Percentiles rank a stretch among this genome's conserved stretches.
These are phyloP conservation scores for Macrocystidia cucumis DNA, from an alignment of 1,284 basidiomycete species.

Conservation along the genomic window DNA sequence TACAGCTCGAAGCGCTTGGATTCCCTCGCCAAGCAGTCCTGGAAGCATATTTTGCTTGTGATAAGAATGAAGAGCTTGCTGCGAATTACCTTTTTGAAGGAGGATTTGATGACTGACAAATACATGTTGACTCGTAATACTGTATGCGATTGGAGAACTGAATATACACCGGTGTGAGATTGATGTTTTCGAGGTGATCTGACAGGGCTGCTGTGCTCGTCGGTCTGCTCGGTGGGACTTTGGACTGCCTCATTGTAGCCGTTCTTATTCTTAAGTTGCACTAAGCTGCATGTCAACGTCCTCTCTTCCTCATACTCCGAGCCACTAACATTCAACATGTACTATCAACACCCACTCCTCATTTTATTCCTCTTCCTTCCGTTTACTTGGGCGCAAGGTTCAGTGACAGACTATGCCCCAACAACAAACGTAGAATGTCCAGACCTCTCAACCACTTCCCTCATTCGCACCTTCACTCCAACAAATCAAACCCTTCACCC, in stretches of 20 bases:
- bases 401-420: constrained; percentile 45
- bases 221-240: too few species aligned
- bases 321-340: too few species aligned
- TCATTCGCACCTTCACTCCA: constrained; percentile 46
- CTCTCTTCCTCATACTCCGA: too few species aligned
- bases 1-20: constrained; percentile 77
- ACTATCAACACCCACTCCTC: constrained; percentile 2
- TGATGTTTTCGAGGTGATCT: too few species aligned
- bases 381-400: constrained; percentile 13
- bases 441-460: constrained; percentile 30
- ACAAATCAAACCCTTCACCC: constrained; percentile 43
- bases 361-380: constrained; percentile 4
- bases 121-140: too few species aligned
- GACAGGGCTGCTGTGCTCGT: too few species aligned
- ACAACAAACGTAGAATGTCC: constrained; percentile 40
- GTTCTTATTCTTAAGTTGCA: too few species aligned
- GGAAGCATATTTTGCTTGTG: constrained; percentile 88
- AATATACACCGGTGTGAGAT: too few species aligned
- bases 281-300: too few species aligned
- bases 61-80: constrained; percentile 92
- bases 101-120: constrained; percentile 51
- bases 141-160: neutral
- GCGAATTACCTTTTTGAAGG: constrained; percentile 87
- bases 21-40: constrained; percentile 74
- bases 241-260: too few species aligned